These are phyloP conservation scores for Solanum tarijense DNA, from an alignment of 257 asterid genomes.

Conservation along the genomic window DNA sequence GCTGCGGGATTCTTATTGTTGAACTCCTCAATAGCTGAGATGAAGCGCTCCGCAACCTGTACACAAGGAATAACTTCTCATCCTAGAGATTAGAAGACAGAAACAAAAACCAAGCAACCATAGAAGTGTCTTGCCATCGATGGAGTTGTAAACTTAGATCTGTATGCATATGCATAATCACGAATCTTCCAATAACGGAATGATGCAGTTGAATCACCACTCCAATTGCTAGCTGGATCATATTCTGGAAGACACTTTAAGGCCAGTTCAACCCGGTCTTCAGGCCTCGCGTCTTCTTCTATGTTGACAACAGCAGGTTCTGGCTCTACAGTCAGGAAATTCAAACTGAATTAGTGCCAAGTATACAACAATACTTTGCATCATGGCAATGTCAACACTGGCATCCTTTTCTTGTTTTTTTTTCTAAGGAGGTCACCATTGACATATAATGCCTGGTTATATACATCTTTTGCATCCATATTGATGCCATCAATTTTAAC, in stretches of 20 bases:
- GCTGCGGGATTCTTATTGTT: constrained; percentile 46
- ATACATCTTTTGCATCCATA: background rate
- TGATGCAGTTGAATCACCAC: constrained; percentile 36
- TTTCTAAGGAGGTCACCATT: background rate
- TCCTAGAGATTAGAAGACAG: background rate
- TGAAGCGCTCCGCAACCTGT: constrained; percentile 92
- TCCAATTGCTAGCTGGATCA: constrained; percentile 61
- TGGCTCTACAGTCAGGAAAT: constrained; percentile 38
- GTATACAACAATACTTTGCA: background rate
- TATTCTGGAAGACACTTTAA: constrained; percentile 66
- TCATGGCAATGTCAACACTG: background rate
- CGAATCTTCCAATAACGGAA: constrained; percentile 96
- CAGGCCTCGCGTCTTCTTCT: constrained; percentile 71
- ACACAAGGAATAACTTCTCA: background rate
- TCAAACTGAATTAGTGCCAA: constrained; percentile 1
- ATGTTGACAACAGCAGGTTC: constrained; percentile 48
- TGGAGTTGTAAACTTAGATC: constrained; percentile 77
- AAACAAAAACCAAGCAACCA: background rate
- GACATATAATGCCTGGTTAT: background rate
- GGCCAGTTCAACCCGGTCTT: constrained; percentile 73
- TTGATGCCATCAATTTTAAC: background rate
- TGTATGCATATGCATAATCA: constrained; percentile 94
- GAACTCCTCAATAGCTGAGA: constrained; percentile 74
- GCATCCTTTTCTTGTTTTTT: background rate
- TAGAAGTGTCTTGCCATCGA: constrained; percentile 50